Percentiles rank a stretch among this genome's conserved stretches.
Evolutionary conservation across 2,329 filamentous ascomycete genomes (phyloP).

Genomic region (Venturiaceae sp.): DNA sequence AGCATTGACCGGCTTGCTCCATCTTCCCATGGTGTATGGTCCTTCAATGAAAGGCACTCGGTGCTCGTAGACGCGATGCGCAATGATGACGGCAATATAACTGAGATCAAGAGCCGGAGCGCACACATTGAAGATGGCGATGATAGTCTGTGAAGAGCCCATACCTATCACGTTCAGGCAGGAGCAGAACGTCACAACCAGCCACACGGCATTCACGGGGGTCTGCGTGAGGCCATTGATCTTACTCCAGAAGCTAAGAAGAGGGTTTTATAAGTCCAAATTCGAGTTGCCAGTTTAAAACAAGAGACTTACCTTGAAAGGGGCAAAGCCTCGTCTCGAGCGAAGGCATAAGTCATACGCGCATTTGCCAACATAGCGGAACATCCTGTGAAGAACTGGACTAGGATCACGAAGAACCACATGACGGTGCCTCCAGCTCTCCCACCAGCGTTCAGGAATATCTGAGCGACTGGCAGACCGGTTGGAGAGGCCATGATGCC

Average conservation of each 20-base stretch:
- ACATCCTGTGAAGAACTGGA: slow-evolving; percentile 56
- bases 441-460: slow-evolving; percentile 51
- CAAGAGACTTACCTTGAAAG: slow-evolving; percentile 39
- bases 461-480: slow-evolving; percentile 48
- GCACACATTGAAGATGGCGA: slow-evolving; percentile 37
- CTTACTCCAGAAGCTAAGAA: slow-evolving; percentile 37
- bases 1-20: slow-evolving; percentile 45
- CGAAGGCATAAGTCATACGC: slow-evolving; percentile 52
- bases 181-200: slow-evolving; percentile 49
- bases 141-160: slow-evolving; percentile 40
- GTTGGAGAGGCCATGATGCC: slow-evolving; percentile 47
- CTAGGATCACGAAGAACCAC: slow-evolving; percentile 53
- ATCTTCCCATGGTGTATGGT: slow-evolving; percentile 47
- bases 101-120: slow-evolving; percentile 39
- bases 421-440: slow-evolving; percentile 46
- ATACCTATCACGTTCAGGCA: slow-evolving; percentile 43
- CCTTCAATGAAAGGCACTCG: slow-evolving; percentile 45
- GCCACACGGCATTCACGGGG: slow-evolving; percentile 54
- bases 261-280: not conserved
- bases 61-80: slow-evolving; percentile 43
- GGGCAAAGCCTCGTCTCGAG: slow-evolving; percentile 50
- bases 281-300: not conserved
- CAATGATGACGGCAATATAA: slow-evolving; percentile 52
- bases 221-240: slow-evolving; percentile 46
- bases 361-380: slow-evolving; percentile 56